Conservation (phyloP, 164 flowering plant genomes). For the Sextonia rubra region DNA sequence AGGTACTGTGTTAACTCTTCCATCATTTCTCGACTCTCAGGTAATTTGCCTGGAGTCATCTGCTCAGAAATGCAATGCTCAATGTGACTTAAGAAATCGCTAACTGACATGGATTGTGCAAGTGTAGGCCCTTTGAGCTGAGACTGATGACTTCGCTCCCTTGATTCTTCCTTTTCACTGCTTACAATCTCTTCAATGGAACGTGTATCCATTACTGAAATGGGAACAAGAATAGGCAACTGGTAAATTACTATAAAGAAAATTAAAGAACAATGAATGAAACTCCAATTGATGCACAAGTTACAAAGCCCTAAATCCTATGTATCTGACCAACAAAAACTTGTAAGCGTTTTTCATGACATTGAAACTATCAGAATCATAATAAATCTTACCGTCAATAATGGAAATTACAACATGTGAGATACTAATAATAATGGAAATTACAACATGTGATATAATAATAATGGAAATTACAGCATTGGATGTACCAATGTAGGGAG, state of each 20-base stretch:
- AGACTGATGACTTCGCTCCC: constrained; percentile 33
- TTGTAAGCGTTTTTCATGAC: too few relatives aligned
- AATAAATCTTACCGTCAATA: too few relatives aligned
- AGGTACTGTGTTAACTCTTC: constrained; percentile 62
- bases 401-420: too few relatives aligned
- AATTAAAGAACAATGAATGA: too few relatives aligned
- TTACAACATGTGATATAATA: too few relatives aligned
- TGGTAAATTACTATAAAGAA: background rate
- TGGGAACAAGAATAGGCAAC: background rate
- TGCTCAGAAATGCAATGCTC: constrained; percentile 63
- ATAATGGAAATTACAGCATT: too few relatives aligned
- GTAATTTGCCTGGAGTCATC: constrained; percentile 41
- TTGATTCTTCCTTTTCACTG: constrained; percentile 25
- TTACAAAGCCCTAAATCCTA: too few relatives aligned
- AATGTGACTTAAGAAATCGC: constrained; percentile 68
- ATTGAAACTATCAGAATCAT: too few relatives aligned
- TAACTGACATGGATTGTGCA: constrained; percentile 67
- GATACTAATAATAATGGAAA: too few relatives aligned
- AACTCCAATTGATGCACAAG: too few relatives aligned
- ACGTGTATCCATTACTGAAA: constrained; percentile 44
- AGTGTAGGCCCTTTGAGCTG: constrained; percentile 56
- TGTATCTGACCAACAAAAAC: too few relatives aligned
- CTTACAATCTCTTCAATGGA: constrained; percentile 39
- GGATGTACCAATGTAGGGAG: too few relatives aligned
- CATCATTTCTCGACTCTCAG: constrained; percentile 38